phyloP scores from a whole-genome alignment of 371 early-diverging fungal genomes.

The Apophysomyces sp. region DNA sequence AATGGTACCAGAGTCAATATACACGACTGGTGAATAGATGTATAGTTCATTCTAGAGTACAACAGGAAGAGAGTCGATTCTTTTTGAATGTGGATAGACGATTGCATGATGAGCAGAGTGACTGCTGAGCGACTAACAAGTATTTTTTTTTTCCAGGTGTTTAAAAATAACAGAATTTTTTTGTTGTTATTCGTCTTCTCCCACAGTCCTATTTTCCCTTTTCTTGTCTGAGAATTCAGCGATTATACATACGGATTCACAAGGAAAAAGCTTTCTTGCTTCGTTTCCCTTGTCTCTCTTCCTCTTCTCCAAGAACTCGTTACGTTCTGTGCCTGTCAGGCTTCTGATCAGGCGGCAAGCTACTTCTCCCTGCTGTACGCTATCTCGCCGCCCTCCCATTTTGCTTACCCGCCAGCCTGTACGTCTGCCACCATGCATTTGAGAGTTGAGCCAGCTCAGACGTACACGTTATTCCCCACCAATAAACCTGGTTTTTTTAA shows the following conservation, averaged over 20 bases:
- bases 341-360: background rate
- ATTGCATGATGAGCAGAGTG: no score
- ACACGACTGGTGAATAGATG: no score
- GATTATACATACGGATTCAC: no score
- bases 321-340: background rate
- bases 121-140: no score
- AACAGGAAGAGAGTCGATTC: no score
- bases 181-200: background rate
- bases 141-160: background rate
- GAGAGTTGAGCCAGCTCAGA: slow-evolving; percentile 18
- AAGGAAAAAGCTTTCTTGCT: slow-evolving; percentile 4
- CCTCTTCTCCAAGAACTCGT: slow-evolving; percentile 4
- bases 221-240: background rate
- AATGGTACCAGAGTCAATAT: no score
- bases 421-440: slow-evolving; percentile 14
- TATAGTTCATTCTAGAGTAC: no score
- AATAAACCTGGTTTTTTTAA: slow-evolving; percentile 9
- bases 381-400: background rate
- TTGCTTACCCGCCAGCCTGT: background rate
- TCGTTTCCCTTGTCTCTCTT: background rate
- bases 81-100: no score
- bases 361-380: background rate
- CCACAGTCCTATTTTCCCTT: background rate
- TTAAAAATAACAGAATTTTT: slow-evolving; percentile 6
- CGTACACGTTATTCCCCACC: slow-evolving; percentile 21